A percentile compares a stretch with the other conserved stretches of the same genome.
These are phyloP conservation scores for Fonsecaea multimorphosa DNA, from an alignment of 2,329 filamentous ascomycete species.

Conservation along the genomic window DNA sequence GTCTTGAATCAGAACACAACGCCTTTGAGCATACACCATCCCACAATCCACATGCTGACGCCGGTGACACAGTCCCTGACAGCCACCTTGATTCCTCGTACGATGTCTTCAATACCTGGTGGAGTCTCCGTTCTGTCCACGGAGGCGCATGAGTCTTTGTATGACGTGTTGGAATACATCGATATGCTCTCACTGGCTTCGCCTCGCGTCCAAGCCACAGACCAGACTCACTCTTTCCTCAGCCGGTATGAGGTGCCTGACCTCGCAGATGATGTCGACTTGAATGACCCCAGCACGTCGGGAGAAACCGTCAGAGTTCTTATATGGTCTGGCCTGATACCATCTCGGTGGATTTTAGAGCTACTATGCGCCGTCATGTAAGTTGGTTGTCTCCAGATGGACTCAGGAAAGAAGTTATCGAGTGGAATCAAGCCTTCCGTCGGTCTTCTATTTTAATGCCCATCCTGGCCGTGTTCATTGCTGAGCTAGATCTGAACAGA, in stretches of 20 bases:
- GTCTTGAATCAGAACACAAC: neutral
- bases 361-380: slow-evolving; percentile 40
- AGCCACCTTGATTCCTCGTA: slow-evolving; percentile 38
- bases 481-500: slow-evolving; percentile 15
- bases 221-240: slow-evolving; percentile 32
- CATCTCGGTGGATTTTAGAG: slow-evolving; percentile 48
- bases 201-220: slow-evolving; percentile 44
- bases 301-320: slow-evolving; percentile 45
- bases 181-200: slow-evolving; percentile 59
- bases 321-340: slow-evolving; percentile 53
- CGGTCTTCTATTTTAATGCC: neutral
- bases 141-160: slow-evolving; percentile 66
- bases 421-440: neutral
- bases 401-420: neutral
- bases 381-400: slow-evolving; percentile 5
- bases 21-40: slow-evolving; percentile 41
- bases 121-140: slow-evolving; percentile 36
- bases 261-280: slow-evolving; percentile 12
- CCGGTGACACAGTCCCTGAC: slow-evolving; percentile 39
- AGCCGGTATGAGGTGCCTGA: slow-evolving; percentile 44
- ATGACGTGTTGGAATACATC: slow-evolving; percentile 68
- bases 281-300: slow-evolving; percentile 36
- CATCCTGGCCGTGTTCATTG: neutral
- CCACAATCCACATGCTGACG: slow-evolving; percentile 45
- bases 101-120: neutral